phyloP scores from a whole-genome alignment of 306 rosid species.

The Geum urbanum region DNA sequence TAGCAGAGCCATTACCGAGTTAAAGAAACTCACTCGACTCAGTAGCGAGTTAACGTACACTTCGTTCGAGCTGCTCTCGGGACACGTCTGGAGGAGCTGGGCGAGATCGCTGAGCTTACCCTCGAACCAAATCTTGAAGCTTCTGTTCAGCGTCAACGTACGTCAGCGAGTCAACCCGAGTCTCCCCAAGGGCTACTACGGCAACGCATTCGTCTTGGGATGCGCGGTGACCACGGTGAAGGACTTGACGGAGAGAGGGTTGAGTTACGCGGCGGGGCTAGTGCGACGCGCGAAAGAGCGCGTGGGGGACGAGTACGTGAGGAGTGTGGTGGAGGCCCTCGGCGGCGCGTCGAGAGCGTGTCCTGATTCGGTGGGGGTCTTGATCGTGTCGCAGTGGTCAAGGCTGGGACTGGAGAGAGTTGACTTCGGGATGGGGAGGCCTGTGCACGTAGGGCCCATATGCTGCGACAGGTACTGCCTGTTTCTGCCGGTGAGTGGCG shows the following conservation, averaged over 20 bases:
- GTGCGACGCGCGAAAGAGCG: slow-evolving; percentile 64
- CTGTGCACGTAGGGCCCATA: slow-evolving; percentile 60
- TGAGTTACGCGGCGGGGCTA: slow-evolving; percentile 45
- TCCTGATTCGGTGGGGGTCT: slow-evolving; percentile 79
- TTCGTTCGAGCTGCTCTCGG: slow-evolving; percentile 70
- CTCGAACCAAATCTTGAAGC: slow-evolving; percentile 49
- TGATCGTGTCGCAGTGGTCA: slow-evolving; percentile 87
- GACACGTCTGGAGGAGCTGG: slow-evolving; percentile 95
- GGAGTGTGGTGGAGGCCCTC: slow-evolving; percentile 51
- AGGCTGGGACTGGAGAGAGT: slow-evolving; percentile 76
- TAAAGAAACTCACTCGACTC: slow-evolving; percentile 36
- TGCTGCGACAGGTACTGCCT: slow-evolving; percentile 77
- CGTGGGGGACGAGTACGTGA: slow-evolving; percentile 65
- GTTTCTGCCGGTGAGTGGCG: slow-evolving; percentile 50
- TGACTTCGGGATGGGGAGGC: slow-evolving; percentile 65
- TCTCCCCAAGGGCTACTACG: slow-evolving; percentile 72
- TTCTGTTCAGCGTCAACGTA: slow-evolving; percentile 70
- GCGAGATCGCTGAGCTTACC: slow-evolving; percentile 66
- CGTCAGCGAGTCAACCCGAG: slow-evolving; percentile 63
- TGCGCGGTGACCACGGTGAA: slow-evolving; percentile 57
- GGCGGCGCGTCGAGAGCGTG: slow-evolving; percentile 44
- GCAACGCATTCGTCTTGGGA: slow-evolving; percentile 78
- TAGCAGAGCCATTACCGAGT: slow-evolving; percentile 28
- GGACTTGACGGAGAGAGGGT: slow-evolving; percentile 49
- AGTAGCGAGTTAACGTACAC: slow-evolving; percentile 32